A percentile compares a stretch with the other conserved stretches of the same genome.
Conservation (phyloP, 306 rosid genomes). For the Gastrolobium villosum region DNA sequence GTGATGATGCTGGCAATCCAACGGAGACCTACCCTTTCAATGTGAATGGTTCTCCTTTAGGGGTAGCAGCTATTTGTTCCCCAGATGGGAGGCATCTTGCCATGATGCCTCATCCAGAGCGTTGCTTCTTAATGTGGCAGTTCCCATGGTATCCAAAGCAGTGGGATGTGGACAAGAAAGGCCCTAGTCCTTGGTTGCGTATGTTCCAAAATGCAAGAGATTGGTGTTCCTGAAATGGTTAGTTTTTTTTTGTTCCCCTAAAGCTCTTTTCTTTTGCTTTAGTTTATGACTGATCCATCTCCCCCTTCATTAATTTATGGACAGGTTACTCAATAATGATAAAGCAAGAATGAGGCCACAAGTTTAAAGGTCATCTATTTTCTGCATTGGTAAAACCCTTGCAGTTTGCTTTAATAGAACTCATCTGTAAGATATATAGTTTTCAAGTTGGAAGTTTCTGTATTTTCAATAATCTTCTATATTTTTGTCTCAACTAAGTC, state of each 20-base stretch:
- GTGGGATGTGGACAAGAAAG: constrained; percentile 82
- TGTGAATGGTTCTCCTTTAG: constrained; percentile 88
- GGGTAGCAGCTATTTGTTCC: constrained; percentile 91
- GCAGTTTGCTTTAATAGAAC: constrained; percentile 17
- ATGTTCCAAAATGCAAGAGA: constrained; percentile 85
- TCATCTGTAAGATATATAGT: constrained; percentile 28
- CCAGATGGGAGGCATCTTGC: constrained; percentile 96
- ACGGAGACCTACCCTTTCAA: constrained; percentile 89
- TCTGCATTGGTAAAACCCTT: neutral
- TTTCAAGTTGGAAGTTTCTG: constrained; percentile 16
- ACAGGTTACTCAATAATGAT: constrained; percentile 21
- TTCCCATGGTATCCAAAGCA: constrained; percentile 91
- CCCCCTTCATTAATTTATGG: constrained; percentile 27
- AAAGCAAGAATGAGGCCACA: neutral
- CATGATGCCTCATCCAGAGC: constrained; percentile 98
- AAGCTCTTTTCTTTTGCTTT: constrained; percentile 30
- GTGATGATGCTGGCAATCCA: constrained; percentile 86
- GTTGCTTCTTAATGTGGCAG: constrained; percentile 98
- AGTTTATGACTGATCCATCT: constrained; percentile 3
- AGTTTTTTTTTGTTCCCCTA: neutral
- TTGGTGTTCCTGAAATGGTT: constrained; percentile 53
- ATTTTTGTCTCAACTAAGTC: neutral
- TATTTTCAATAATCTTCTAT: constrained; percentile 4
- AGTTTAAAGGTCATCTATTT: constrained; percentile 27
- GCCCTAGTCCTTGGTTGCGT: constrained; percentile 93